Conservation (phyloP, 2,329 filamentous ascomycete species). For the Sarocladium oryzae region DNA sequence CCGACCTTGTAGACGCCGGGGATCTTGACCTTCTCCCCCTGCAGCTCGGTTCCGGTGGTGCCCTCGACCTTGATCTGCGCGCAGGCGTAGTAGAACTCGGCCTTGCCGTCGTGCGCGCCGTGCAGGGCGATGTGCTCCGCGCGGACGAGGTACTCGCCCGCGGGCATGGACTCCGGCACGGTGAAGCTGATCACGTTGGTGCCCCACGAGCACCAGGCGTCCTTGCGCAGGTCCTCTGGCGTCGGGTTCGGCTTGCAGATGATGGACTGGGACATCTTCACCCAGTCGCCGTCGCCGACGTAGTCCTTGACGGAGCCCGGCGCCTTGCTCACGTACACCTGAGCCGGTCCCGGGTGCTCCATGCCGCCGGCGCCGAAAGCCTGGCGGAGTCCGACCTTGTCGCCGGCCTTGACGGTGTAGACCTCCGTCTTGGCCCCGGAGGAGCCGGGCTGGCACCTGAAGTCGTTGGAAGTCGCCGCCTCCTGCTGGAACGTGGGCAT, state of each 20-base stretch:
- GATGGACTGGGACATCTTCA: conserved; percentile 23
- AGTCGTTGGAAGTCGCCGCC: conserved; percentile 12
- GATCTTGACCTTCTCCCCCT: conserved; percentile 10
- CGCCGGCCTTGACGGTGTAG: conserved; percentile 14
- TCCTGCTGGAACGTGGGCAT: conserved; percentile 14
- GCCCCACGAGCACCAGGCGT: conserved; percentile 16
- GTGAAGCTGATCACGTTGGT: conserved; percentile 19
- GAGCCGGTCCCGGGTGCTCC: conserved; percentile 15
- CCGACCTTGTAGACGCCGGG: conserved; percentile 27
- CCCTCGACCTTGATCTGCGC: conserved; percentile 34
- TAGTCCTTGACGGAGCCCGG: conserved; percentile 15
- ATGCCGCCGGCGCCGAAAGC: conserved; percentile 13
- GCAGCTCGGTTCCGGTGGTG: background rate
- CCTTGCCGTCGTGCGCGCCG: conserved; percentile 20
- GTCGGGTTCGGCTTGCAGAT: conserved; percentile 16
- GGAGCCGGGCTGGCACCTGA: conserved; percentile 13
- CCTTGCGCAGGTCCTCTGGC: conserved; percentile 8
- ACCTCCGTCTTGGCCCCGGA: conserved; percentile 9
- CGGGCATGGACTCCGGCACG: conserved; percentile 1
- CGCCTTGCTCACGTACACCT: conserved; percentile 15
- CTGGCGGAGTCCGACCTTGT: conserved; percentile 13
- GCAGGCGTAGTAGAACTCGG: conserved; percentile 36
- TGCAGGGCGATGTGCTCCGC: conserved; percentile 38
- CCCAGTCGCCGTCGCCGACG: conserved; percentile 23
- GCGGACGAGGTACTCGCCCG: conserved; percentile 9